phyloP scores from a whole-genome alignment of 2,329 filamentous ascomycete species.

The Trichoderma hamatum region DNA sequence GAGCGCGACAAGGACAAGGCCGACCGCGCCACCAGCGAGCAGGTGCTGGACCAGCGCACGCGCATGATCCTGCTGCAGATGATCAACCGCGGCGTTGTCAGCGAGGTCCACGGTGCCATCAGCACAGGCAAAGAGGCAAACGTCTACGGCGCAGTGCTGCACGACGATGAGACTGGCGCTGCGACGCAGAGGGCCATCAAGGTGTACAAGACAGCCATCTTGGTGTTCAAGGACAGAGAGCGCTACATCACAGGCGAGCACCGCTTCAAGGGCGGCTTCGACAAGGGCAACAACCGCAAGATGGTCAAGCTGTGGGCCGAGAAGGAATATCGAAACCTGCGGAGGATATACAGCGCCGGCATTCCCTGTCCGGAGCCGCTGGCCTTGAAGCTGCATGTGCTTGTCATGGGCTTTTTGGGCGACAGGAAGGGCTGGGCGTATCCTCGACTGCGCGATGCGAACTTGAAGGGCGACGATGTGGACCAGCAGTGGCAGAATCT shows the following conservation, averaged over 20 bases:
- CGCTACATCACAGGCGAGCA: slow-evolving; percentile 95
- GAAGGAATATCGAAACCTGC: slow-evolving; percentile 95
- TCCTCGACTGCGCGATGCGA: slow-evolving; percentile 85
- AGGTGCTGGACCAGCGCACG: slow-evolving; percentile 90
- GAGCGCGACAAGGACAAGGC: slow-evolving; percentile 77
- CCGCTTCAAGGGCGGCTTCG: slow-evolving; percentile 86
- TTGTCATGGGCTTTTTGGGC: slow-evolving; percentile 93
- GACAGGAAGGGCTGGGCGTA: slow-evolving; percentile 85
- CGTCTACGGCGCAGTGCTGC: slow-evolving; percentile 85
- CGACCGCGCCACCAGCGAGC: slow-evolving; percentile 90
- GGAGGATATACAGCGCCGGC: slow-evolving; percentile 77
- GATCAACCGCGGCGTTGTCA: slow-evolving; percentile 88
- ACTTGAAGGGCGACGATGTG: slow-evolving; percentile 67
- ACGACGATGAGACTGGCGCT: slow-evolving; percentile 56
- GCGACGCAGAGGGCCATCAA: slow-evolving; percentile 85
- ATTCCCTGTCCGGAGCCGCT: slow-evolving; percentile 92
- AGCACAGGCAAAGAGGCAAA: slow-evolving; percentile 98
- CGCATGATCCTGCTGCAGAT: slow-evolving; percentile 95
- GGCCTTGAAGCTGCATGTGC: slow-evolving; percentile 86
- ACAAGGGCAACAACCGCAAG: slow-evolving; percentile 90
- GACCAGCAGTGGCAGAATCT: slow-evolving; percentile 74
- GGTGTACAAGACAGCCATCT: slow-evolving; percentile 97
- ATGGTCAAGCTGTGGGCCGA: slow-evolving; percentile 99
- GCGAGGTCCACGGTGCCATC: slow-evolving; percentile 91
- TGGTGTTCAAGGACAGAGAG: slow-evolving; percentile 97